Conservation (phyloP, 352 stramenopile genomes). For the Blastocystis sp. region DNA sequence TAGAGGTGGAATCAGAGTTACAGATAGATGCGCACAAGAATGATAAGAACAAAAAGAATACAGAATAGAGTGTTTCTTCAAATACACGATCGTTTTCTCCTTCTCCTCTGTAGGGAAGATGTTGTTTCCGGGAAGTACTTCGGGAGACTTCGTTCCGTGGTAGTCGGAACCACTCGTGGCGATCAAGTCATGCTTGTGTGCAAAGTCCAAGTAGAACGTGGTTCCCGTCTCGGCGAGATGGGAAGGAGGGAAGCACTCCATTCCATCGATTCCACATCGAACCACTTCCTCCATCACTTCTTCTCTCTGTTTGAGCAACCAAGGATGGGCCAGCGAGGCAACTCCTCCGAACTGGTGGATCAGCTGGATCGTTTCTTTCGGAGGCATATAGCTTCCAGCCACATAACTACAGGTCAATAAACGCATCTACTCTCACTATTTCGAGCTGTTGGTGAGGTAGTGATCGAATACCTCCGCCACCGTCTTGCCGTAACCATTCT, state of each 20-base stretch:
- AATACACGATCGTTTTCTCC: not conserved
- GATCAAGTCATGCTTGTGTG: not conserved
- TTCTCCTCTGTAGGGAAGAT: not conserved
- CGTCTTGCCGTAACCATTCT: not conserved
- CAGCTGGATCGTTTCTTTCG: slow-evolving; percentile 10
- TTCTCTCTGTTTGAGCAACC: not conserved
- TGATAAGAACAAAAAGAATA: slow-evolving; percentile 38
- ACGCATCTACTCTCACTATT: not conserved
- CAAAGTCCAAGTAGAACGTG: not conserved
- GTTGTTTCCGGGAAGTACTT: slow-evolving; percentile 42
- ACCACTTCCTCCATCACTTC: not conserved
- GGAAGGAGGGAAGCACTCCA: slow-evolving; percentile 30
- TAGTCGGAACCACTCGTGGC: slow-evolving; percentile 39
- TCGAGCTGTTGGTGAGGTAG: not conserved
- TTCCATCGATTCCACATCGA: slow-evolving; percentile 15
- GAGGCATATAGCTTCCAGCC: not conserved
- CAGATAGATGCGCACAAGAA: slow-evolving; percentile 15
- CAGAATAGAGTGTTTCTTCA: slow-evolving; percentile 48
- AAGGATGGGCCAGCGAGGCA: slow-evolving; percentile 15
- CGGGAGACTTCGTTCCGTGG: slow-evolving; percentile 24
- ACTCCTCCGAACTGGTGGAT: not conserved
- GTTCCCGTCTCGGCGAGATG: not conserved
- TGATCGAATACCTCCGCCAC: slow-evolving; percentile 14
- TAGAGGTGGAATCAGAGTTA: not conserved
- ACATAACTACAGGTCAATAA: slow-evolving; percentile 13